These are phyloP conservation scores for Polyporus arcularius DNA, from an alignment of 768 basidiomycete species.

Conservation along the genomic window DNA sequence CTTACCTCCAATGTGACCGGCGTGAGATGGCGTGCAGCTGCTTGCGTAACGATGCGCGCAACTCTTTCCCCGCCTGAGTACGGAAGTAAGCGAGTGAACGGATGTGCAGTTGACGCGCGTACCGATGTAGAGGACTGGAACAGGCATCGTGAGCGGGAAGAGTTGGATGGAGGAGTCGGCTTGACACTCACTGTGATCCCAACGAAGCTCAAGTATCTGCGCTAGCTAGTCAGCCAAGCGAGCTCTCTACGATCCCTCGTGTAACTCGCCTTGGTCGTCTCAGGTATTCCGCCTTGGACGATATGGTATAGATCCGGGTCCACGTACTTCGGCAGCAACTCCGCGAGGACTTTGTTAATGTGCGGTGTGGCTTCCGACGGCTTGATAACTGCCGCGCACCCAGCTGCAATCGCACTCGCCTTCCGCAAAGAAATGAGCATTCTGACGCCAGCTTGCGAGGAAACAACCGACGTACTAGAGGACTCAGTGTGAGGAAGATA, in stretches of 20 bases:
- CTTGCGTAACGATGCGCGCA: constrained; percentile 64
- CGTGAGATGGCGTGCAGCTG: constrained; percentile 79
- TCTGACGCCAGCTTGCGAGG: too few relatives aligned
- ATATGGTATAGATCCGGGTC: constrained; percentile 66
- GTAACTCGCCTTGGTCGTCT: constrained; percentile 53
- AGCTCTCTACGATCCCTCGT: not conserved
- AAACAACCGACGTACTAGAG: constrained; percentile 46
- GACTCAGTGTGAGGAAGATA: constrained; percentile 54
- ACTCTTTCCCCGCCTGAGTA: constrained; percentile 43
- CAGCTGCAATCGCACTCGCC: constrained; percentile 75
- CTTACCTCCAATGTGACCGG: constrained; percentile 61
- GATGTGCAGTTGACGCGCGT: too few relatives aligned
- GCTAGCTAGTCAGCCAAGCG: not conserved
- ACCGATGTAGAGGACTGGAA: constrained; percentile 19
- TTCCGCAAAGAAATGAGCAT: not conserved
- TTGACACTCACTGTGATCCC: constrained; percentile 56
- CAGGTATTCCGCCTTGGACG: constrained; percentile 68
- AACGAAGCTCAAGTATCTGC: constrained; percentile 74
- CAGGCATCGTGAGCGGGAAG: not conserved
- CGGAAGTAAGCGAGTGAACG: too few relatives aligned
- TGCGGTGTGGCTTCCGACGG: constrained; percentile 72
- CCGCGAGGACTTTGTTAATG: constrained; percentile 56
- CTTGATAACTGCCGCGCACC: constrained; percentile 71
- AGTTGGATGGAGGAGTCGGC: not conserved
- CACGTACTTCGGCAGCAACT: constrained; percentile 75